A percentile compares a stretch with the other conserved stretches of the same genome.
Evolutionary conservation across 176 grass and related monocot species (phyloP).

Genomic region (Secale cereale): DNA sequence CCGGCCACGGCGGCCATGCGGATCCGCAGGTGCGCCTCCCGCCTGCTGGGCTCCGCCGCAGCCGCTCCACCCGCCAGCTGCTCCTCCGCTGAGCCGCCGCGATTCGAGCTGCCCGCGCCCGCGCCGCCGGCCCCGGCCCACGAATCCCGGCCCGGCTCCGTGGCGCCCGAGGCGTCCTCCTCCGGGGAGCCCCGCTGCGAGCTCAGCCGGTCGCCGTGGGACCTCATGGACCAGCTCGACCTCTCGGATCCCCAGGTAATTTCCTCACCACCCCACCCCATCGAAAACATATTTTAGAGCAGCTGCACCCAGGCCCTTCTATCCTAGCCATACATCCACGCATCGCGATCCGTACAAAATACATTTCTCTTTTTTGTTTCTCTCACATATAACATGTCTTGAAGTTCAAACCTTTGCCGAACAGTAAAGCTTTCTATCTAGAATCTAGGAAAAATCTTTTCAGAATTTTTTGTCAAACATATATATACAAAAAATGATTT

Average conservation of each 20-base stretch:
- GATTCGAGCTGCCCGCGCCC: not conserved
- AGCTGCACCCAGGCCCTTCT: too few relatives aligned
- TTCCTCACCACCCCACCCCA: not conserved
- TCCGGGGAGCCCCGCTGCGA: not conserved
- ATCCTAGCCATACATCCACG: too few relatives aligned
- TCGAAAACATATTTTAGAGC: too few relatives aligned
- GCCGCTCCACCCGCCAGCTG: not conserved
- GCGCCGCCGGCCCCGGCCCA: not conserved
- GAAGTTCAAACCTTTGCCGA: too few relatives aligned
- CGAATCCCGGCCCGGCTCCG: not conserved
- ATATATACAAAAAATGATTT: too few relatives aligned
- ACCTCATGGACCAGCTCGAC: conserved; percentile 26
- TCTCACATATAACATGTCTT: too few relatives aligned
- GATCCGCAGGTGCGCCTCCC: conserved; percentile 43
- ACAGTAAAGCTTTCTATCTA: too few relatives aligned
- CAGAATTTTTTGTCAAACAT: too few relatives aligned
- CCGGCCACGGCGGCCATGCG: conserved; percentile 22
- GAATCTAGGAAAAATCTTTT: too few relatives aligned
- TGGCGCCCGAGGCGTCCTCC: not conserved
- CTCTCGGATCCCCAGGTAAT: conserved; percentile 33
- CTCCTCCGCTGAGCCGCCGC: not conserved
- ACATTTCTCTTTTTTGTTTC: too few relatives aligned
- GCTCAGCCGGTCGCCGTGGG: conserved; percentile 45
- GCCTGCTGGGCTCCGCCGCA: conserved; percentile 12
- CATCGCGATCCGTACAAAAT: too few relatives aligned